Evolutionary conservation across 331 rosid genomes (phyloP).

Genomic region (Malus hybrid): DNA sequence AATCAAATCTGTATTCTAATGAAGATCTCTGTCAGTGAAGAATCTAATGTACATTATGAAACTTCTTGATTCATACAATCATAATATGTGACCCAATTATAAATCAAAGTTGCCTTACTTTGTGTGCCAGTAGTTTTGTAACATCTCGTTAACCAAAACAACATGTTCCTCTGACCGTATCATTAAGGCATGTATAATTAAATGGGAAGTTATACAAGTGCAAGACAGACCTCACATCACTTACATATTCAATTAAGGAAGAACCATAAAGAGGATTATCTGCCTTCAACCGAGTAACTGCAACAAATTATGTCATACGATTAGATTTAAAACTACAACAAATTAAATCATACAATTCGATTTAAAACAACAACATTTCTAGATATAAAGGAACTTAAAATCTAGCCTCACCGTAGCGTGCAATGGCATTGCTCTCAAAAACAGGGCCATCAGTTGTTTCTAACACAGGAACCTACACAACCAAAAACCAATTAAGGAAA

Average conservation of each 20-base stretch:
- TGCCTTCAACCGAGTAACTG: conserved; percentile 55
- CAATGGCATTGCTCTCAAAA: conserved; percentile 87
- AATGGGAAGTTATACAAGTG: neutral
- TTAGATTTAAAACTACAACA: conserved; percentile 32
- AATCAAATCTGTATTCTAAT: neutral
- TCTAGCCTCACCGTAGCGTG: conserved; percentile 53
- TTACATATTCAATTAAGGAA: conserved; percentile 48
- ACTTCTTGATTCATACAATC: neutral
- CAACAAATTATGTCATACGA: conserved; percentile 1
- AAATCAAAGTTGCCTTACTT: neutral
- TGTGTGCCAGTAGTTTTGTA: neutral
- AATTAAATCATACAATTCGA: neutral
- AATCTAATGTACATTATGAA: too few species aligned
- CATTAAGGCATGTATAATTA: neutral
- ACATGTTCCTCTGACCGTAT: neutral
- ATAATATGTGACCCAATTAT: neutral
- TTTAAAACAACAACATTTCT: neutral
- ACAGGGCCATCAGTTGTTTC: conserved; percentile 63
- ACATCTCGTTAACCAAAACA: neutral
- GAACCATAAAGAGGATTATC: conserved; percentile 44
- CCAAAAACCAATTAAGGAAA: neutral
- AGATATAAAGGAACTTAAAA: neutral
- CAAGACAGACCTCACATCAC: neutral
- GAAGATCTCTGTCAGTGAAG: neutral
- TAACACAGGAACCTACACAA: conserved; percentile 55